Base-by-base conservation (phyloP, 2,329 filamentous ascomycete genomes). In the Acephala macrosclerotiorum region DNA sequence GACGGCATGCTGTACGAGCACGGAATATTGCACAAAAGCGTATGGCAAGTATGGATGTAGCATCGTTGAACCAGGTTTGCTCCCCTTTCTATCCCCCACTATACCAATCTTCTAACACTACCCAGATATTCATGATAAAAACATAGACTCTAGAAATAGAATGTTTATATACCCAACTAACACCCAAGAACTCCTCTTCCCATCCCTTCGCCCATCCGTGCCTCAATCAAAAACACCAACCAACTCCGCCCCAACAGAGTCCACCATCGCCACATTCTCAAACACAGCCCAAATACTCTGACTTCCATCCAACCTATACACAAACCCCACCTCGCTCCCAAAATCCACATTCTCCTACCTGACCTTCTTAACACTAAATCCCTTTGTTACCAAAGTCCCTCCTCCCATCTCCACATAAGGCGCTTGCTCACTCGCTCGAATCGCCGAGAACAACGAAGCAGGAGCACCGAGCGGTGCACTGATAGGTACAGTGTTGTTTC, bases 21-120 rank as follows among this genome's bases (percentile, higher is more conserved):
- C 86, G 93, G 66, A 93, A 94, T 78, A 97, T 98, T 74, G 91
- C 91, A 64, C 92, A 96, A 73, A 98, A 98, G 83, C 89, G 89
- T 73, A 87, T 90, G 81, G 94, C 94, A 2, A 86, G 94, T 65
- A 86, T 93, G 81, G 92, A 97, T 77, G 85, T 89, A 58, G 89
- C 91, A 75, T 92, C 94, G 16, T 80, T 98, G 75, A 95, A 94
- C 77, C 94, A 97, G 88, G 92, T 94, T 80, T 78, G 82, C 74
- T n/a, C 38, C 66, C 63, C 33, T 47, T 33, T 38, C 47, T 40
- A 29, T 33, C 25, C 26, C 14, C 6, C 45, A n/a, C 14, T 18
- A 40, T 16, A 20, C 36, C 26, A 40, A 49, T 40, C 35, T 70
- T 36, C 45, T 51, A 72, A 75, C 62, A 66, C 26, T 14, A 16